These are phyloP conservation scores for Fomitiporia mediterranea DNA, from an alignment of 1,284 basidiomycete genomes.

Conservation along the genomic window DNA sequence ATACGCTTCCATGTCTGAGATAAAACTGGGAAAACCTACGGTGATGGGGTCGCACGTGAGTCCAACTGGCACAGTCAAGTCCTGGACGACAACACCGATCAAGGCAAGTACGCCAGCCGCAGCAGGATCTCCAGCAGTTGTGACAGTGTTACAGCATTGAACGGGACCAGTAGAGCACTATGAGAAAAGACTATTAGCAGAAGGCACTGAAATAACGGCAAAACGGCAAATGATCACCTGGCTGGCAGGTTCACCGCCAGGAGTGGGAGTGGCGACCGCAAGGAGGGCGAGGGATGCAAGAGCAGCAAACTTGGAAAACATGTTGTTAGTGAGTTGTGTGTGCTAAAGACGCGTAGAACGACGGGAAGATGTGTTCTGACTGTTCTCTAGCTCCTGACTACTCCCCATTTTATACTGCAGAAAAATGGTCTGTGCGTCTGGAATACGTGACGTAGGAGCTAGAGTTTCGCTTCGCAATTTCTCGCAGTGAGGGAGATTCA, in stretches of 20 bases:
- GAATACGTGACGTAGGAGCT: neutral
- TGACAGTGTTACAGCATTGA: slow-evolving; percentile 20
- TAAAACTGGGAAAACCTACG: slow-evolving; percentile 1
- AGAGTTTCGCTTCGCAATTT: neutral
- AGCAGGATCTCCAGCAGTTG: neutral
- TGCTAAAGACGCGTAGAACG: neutral
- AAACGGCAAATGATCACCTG: neutral
- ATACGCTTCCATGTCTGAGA: neutral
- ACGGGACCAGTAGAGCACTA: slow-evolving; percentile 16
- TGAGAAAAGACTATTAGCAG: neutral
- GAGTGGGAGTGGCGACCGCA: slow-evolving; percentile 19
- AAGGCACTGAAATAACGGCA: neutral
- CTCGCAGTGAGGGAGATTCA: neutral
- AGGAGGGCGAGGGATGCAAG: slow-evolving; percentile 19
- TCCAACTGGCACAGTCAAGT: slow-evolving; percentile 6
- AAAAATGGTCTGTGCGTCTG: neutral
- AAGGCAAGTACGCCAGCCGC: neutral
- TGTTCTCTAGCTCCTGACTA: neutral
- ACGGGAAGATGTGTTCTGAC: neutral
- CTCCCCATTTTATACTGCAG: neutral
- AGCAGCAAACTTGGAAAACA: slow-evolving; percentile 17
- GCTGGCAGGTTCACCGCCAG: slow-evolving; percentile 1
- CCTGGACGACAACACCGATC: slow-evolving; percentile 12
- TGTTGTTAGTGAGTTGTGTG: neutral
- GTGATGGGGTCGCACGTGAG: slow-evolving; percentile 17